These are phyloP conservation scores for Backusella australiensis DNA, from an alignment of 192 early-diverging fungal species.

Conservation along the genomic window DNA sequence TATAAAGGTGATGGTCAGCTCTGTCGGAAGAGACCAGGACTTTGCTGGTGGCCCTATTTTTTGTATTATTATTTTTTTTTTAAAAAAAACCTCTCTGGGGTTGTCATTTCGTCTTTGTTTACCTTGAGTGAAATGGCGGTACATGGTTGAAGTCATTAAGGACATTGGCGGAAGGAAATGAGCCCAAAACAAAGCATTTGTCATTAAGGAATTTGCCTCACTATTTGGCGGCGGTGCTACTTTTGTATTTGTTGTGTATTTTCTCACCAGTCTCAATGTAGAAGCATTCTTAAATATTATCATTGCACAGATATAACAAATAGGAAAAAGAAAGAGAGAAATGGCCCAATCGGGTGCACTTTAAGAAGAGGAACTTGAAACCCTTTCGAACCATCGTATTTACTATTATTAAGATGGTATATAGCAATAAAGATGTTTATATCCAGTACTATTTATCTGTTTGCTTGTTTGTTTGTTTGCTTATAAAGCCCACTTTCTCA, in stretches of 20 bases:
- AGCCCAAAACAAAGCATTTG: constrained; percentile 10
- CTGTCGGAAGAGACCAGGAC: constrained; percentile 42
- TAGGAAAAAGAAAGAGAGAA: neutral
- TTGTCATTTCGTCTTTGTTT: neutral
- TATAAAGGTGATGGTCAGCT: constrained; percentile 31
- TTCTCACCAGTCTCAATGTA: neutral
- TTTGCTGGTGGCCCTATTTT: constrained; percentile 42
- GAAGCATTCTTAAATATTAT: neutral
- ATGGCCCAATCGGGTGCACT: neutral
- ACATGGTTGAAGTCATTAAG: constrained; percentile 15
- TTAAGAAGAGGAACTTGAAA: too few species aligned
- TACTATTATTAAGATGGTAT: too few species aligned
- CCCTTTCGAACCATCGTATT: too few species aligned
- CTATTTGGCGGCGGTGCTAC: neutral
- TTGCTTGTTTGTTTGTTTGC: too few species aligned
- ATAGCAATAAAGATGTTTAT: too few species aligned
- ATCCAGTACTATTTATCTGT: too few species aligned
- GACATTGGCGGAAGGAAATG: constrained; percentile 14
- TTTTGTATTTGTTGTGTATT: neutral
- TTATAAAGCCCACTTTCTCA: too few species aligned
- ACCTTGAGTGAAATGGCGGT: constrained; percentile 22
- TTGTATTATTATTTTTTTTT: neutral
- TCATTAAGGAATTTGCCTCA: constrained; percentile 2
- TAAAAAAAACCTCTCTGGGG: neutral
- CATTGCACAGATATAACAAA: neutral